Evolutionary conservation across 257 asterid species (phyloP), one percentile per base, ranked within the genome.

Genomic region (Cinchona pubescens): DNA sequence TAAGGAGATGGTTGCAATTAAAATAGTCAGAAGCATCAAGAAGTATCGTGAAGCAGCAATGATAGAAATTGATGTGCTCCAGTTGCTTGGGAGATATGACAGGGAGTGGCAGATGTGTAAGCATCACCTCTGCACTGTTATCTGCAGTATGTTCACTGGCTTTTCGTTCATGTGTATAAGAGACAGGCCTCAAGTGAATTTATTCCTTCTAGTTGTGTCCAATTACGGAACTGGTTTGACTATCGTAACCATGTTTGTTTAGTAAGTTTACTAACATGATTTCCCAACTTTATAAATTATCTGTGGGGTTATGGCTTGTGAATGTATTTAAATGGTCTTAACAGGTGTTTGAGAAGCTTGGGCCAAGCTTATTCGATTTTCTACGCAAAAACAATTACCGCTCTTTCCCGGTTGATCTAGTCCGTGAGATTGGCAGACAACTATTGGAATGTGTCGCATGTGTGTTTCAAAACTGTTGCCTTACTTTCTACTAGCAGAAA

Each of bases 311-410:
- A 85, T n/a, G 90, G 85, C 85, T 74, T 82, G 75, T 91, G 88
- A 85, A 86, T 91, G 92, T 78, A 79, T 84, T 87, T 83, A 81
- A 84, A 90, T 93, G 94, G 90, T 88, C 76, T 83, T 85, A 85
- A 88, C 98, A 93, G 98, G 98, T 93, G 83, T 93, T 89, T 93
- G 98, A 93, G 97, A 93, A 90, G 98, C 98, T 93, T 87, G 98
- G 98, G 83, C 97, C 98, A 86, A 93, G 98, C 86, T 90, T 93
- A 90, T 93, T 90, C 83, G 97, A 93, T 93, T 93, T 93, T 88
- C 97, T 91, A 42, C 96, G 96, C 92, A 93, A 91, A 91, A 93
- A 91, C 97, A 91, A 89, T 90, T 93, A 93, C 86, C 96, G 98
- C 82, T 85, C 98, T 78, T 91, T 93, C 88, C 97, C 98, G 91